Percentiles rank a stretch among this genome's conserved stretches.
phyloP scores from a whole-genome alignment of 169 alveolate species.

The Cystoisospora suis region DNA sequence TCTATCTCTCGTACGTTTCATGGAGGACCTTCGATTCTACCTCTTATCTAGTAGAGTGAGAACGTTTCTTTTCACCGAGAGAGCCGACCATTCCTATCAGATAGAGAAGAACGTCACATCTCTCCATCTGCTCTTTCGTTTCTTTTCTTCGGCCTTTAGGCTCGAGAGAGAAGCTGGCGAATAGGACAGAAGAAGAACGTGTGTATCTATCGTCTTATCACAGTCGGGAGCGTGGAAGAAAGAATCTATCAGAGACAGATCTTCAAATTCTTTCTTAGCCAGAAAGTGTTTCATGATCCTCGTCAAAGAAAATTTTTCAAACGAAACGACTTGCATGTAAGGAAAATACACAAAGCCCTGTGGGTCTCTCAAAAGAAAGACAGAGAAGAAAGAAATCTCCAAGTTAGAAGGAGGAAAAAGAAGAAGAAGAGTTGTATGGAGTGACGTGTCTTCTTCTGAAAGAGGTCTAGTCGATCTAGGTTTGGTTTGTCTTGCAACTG shows the following conservation, averaged over 20 bases:
- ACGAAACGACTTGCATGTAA: conserved; percentile 65
- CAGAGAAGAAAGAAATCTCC: background rate
- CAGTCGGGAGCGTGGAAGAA: conserved; percentile 82
- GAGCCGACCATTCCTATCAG: too few relatives aligned
- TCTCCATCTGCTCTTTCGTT: background rate
- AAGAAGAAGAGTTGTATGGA: background rate
- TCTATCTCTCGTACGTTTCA: too few relatives aligned
- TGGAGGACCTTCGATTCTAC: too few relatives aligned
- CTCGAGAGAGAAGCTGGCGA: conserved; percentile 88
- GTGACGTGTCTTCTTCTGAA: background rate
- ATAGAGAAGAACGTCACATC: too few relatives aligned
- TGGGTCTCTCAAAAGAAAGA: background rate
- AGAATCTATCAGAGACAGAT: conserved; percentile 80
- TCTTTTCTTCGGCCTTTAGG: conserved; percentile 66
- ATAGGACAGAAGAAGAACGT: conserved; percentile 89
- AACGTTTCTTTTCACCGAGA: too few relatives aligned
- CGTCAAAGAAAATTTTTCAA: conserved; percentile 70
- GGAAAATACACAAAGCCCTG: background rate
- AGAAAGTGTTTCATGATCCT: conserved; percentile 73
- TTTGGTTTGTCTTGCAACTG: too few relatives aligned
- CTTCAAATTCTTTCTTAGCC: conserved; percentile 77
- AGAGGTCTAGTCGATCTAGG: background rate
- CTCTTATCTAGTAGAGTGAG: too few relatives aligned
- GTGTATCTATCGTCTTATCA: conserved; percentile 82
- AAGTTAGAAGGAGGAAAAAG: background rate